Evolutionary conservation across 495 filamentous ascomycete species (phyloP).

Genomic region (Aspergillus coremiiformis): DNA sequence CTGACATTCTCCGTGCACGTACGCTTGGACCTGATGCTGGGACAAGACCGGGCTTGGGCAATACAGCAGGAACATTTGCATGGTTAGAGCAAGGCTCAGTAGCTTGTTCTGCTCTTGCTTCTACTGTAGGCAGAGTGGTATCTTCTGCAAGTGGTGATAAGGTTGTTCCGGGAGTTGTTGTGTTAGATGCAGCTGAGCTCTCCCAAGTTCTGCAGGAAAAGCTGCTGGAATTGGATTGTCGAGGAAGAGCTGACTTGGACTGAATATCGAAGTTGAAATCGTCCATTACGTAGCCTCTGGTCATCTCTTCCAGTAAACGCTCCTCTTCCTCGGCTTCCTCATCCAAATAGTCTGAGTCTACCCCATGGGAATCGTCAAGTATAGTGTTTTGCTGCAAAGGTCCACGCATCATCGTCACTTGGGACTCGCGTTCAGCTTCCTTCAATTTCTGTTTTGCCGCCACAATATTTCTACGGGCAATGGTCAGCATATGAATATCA

Average conservation of each 20-base stretch:
- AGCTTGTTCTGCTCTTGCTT: slow-evolving; percentile 23
- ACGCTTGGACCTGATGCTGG: slow-evolving; percentile 50
- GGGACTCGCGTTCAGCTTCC: slow-evolving; percentile 70
- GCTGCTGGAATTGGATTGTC: slow-evolving; percentile 83
- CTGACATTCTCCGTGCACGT: slow-evolving; percentile 73
- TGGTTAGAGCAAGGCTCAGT: slow-evolving; percentile 21
- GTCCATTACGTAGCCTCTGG: slow-evolving; percentile 75
- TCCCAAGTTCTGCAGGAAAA: slow-evolving; percentile 81
- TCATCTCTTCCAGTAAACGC: slow-evolving; percentile 87
- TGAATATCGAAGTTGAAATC: slow-evolving; percentile 75
- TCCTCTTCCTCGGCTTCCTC: slow-evolving; percentile 90
- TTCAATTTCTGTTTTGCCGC: slow-evolving; percentile 70
- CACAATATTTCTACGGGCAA: slow-evolving; percentile 63
- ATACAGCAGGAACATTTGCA: slow-evolving; percentile 14
- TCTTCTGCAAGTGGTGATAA: slow-evolving; percentile 75
- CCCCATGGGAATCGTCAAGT: slow-evolving; percentile 25
- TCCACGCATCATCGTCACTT: slow-evolving; percentile 49
- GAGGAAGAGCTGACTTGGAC: slow-evolving; percentile 68
- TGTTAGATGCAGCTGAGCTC: slow-evolving; percentile 74
- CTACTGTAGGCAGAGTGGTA: slow-evolving; percentile 25
- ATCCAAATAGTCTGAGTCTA: slow-evolving; percentile 46
- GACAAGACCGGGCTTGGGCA: slow-evolving; percentile 18
- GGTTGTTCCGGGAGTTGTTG: slow-evolving; percentile 62
- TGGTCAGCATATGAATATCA: slow-evolving; percentile 44
- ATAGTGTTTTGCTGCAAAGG: slow-evolving; percentile 27